These are phyloP conservation scores for Penicillium riverlandense DNA, from an alignment of 495 filamentous ascomycete species.

Conservation along the genomic window DNA sequence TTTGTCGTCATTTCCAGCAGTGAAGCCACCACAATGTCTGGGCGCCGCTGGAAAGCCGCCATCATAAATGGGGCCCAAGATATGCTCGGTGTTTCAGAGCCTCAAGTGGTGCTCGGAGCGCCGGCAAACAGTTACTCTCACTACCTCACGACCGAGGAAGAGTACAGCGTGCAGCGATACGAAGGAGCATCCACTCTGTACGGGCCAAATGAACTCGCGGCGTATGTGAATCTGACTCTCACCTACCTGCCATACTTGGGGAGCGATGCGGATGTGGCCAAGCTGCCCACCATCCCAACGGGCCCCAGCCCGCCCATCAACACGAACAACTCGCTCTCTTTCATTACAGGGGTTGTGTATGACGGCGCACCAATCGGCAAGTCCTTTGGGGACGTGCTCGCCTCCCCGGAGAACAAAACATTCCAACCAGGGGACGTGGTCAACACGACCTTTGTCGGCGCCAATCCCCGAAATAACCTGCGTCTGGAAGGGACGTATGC, in stretches of 20 bases:
- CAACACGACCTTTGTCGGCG: constrained; percentile 69
- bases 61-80: constrained; percentile 49
- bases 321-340: constrained; percentile 67
- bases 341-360: constrained; percentile 73
- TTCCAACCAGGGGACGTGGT: constrained; percentile 54
- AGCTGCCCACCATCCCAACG: constrained; percentile 36
- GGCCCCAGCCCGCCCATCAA: constrained; percentile 77
- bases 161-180: constrained; percentile 86
- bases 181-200: constrained; percentile 94
- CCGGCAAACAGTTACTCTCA: constrained; percentile 95
- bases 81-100: constrained; percentile 42
- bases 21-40: constrained; percentile 93
- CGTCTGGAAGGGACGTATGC: constrained; percentile 72
- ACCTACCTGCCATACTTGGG: constrained; percentile 64
- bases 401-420: constrained; percentile 40
- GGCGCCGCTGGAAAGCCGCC: constrained; percentile 84
- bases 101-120: constrained; percentile 81
- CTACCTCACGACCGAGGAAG: constrained; percentile 89
- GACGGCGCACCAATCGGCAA: constrained; percentile 68
- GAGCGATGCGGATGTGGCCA: constrained; percentile 28
- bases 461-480: constrained; percentile 86
- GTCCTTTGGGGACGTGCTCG: constrained; percentile 65
- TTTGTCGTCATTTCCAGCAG: constrained; percentile 83
- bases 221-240: constrained; percentile 80
- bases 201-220: constrained; percentile 83